Percentiles rank a stretch among this genome's conserved stretches.
Conservation (phyloP, 306 rosid species). For the Cucurbita argyrosperma region DNA sequence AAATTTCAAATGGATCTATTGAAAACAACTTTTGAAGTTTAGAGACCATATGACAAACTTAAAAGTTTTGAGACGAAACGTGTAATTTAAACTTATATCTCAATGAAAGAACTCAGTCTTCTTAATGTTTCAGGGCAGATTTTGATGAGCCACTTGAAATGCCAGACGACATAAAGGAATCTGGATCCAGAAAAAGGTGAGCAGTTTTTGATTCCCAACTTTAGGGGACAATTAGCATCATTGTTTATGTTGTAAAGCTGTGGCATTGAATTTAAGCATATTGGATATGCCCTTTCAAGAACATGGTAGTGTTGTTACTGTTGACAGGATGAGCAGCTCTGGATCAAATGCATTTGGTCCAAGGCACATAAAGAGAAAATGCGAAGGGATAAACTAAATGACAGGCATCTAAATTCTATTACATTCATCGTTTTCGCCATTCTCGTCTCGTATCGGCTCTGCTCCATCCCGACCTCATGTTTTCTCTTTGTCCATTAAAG, state of each 20-base stretch:
- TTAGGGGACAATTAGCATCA: not conserved
- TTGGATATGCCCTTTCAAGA: not conserved
- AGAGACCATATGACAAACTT: not conserved
- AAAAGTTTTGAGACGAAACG: no score
- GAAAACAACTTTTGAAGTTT: no score
- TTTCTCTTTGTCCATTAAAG: slow-evolving; percentile 27
- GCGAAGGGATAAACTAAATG: slow-evolving; percentile 79
- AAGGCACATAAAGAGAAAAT: slow-evolving; percentile 88
- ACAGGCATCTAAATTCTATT: slow-evolving; percentile 39
- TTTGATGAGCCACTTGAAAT: slow-evolving; percentile 25
- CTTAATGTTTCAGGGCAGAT: slow-evolving; percentile 31
- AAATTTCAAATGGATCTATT: no score
- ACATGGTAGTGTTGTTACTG: not conserved
- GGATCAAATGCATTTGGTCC: slow-evolving; percentile 41
- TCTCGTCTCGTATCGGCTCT: slow-evolving; percentile 15
- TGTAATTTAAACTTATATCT: not conserved
- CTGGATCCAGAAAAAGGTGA: slow-evolving; percentile 55
- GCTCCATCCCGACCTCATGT: slow-evolving; percentile 19
- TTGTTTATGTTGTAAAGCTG: not conserved
- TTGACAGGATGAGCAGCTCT: slow-evolving; percentile 40
- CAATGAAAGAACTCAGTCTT: not conserved
- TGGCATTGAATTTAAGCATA: not conserved
- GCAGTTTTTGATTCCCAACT: not conserved
- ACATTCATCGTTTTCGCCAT: not conserved
- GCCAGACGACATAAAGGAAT: slow-evolving; percentile 31